phyloP scores from a whole-genome alignment of 495 filamentous ascomycete genomes.

The Clohesyomyces aquaticus region DNA sequence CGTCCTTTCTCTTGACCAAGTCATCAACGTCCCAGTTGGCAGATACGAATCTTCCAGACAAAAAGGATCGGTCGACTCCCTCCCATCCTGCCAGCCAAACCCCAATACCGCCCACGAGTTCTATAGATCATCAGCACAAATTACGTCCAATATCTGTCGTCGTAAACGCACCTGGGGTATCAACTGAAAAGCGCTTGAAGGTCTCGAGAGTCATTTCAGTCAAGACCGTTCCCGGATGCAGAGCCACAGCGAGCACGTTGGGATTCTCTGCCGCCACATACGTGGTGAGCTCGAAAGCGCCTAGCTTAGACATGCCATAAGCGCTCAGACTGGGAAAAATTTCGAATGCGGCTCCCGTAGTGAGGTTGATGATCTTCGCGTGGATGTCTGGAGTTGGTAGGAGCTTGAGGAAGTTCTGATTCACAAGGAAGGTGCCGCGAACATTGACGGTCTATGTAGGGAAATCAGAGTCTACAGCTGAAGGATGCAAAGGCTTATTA shows the following conservation, averaged over 20 bases:
- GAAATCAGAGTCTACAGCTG: not conserved
- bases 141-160: too few relatives aligned
- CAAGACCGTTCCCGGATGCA: conserved; percentile 12
- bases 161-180: too few relatives aligned
- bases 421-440: conserved; percentile 7
- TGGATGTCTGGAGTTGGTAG: not conserved
- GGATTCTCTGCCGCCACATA: conserved; percentile 21
- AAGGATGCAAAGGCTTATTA: not conserved
- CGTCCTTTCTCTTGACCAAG: not conserved
- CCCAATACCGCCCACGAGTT: conserved; percentile 1
- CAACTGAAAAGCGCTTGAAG: not conserved
- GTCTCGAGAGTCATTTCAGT: conserved; percentile 12
- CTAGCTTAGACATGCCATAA: conserved; percentile 10
- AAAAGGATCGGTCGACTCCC: not conserved
- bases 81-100: not conserved
- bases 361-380: conserved; percentile 13
- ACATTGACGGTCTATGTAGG: conserved; percentile 4
- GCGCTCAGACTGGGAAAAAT: conserved; percentile 4
- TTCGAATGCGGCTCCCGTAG: not conserved
- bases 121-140: too few relatives aligned
- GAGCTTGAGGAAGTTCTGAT: conserved; percentile 1
- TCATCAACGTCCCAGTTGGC: not conserved
- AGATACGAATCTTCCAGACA: not conserved
- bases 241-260: conserved; percentile 9
- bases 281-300: not conserved